Evolutionary conservation across 257 asterid genomes (phyloP).

Genomic region (Nicotiana tabacum): DNA sequence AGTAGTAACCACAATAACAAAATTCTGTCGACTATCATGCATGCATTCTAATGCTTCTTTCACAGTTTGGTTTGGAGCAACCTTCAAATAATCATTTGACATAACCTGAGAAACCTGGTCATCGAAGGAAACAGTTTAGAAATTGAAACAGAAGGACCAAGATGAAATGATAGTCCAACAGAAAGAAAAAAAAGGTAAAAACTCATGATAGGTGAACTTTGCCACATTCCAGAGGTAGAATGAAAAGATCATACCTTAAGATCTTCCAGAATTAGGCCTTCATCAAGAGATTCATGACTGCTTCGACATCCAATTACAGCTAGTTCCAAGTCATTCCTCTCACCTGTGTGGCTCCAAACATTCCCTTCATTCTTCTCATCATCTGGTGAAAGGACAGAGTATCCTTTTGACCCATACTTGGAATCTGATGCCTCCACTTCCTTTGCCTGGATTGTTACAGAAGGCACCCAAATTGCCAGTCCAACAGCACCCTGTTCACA

Average conservation of each 20-base stretch:
- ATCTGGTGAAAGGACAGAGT: conserved; percentile 52
- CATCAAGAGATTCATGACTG: conserved; percentile 41
- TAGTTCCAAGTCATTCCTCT: conserved; percentile 64
- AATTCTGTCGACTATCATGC: conserved; percentile 62
- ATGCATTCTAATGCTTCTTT: conserved; percentile 65
- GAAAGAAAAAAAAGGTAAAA: not conserved
- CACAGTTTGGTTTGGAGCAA: conserved; percentile 50
- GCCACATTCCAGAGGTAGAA: not conserved
- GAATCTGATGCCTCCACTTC: conserved; percentile 48
- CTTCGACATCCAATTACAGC: conserved; percentile 37
- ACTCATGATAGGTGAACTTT: not conserved
- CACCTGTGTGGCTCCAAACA: conserved; percentile 39
- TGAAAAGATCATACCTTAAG: conserved; percentile 47
- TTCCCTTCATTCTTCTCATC: conserved; percentile 50
- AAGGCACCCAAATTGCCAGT: conserved; percentile 98
- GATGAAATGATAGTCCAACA: not conserved
- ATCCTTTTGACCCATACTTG: conserved; percentile 49
- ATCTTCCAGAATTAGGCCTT: conserved; percentile 60
- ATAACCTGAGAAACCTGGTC: conserved; percentile 81
- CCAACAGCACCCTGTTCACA: conserved; percentile 92
- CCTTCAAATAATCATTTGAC: conserved; percentile 59
- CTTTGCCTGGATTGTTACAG: conserved; percentile 74
- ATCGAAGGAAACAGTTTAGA: not conserved
- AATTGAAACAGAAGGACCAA: not conserved
- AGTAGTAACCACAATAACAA: conserved; percentile 63